These are phyloP conservation scores for Crucibulum laeve DNA, from an alignment of 768 basidiomycete species.

Conservation along the genomic window DNA sequence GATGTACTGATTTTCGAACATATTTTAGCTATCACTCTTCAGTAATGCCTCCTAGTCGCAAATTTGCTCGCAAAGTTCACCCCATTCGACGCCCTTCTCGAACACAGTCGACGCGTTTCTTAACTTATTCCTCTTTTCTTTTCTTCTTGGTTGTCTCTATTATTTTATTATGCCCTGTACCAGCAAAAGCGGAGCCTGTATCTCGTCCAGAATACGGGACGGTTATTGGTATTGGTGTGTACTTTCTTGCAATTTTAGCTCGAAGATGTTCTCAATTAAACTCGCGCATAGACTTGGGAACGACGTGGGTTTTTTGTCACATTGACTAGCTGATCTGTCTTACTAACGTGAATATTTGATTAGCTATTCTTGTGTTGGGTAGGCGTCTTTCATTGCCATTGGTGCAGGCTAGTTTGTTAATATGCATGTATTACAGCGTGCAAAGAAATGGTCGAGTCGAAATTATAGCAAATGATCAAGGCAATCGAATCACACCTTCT, in stretches of 20 bases:
- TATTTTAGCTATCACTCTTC: background rate
- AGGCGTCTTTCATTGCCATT: constrained; percentile 5
- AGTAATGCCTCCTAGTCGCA: background rate
- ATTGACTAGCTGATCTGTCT: background rate
- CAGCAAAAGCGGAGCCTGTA: constrained; percentile 46
- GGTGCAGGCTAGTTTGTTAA: background rate
- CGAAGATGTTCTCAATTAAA: constrained; percentile 1
- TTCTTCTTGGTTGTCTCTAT: constrained; percentile 55
- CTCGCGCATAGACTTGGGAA: constrained; percentile 60
- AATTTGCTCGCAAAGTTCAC: background rate
- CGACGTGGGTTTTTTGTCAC: constrained; percentile 42
- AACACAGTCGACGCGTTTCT: background rate
- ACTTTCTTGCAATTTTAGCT: background rate
- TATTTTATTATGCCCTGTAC: constrained; percentile 62
- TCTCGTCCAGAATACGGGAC: constrained; percentile 58
- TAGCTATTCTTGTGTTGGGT: constrained; percentile 70
- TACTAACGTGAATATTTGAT: constrained; percentile 7
- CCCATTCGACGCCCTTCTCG: constrained; percentile 1
- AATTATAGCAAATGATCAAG: constrained; percentile 89
- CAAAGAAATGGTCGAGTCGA: constrained; percentile 55
- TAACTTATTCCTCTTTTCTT: constrained; percentile 40
- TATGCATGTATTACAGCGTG: constrained; percentile 24
- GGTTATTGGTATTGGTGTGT: constrained; percentile 76
- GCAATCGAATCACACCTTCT: constrained; percentile 87
- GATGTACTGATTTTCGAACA: too few species aligned